Conservation (phyloP, 345 rosid genomes). For the Heritiera littoralis region DNA sequence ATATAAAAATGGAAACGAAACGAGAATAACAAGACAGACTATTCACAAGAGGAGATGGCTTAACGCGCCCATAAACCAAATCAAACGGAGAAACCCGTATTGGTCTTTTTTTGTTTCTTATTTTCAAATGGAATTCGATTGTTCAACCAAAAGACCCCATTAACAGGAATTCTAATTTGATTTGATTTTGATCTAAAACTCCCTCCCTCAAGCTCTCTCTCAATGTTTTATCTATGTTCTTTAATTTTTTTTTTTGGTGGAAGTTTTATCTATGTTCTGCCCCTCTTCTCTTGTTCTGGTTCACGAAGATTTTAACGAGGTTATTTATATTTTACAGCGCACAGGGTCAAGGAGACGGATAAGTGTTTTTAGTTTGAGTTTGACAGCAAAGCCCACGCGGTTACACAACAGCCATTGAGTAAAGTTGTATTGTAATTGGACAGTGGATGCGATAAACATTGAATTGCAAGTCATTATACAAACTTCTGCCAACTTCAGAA, state of each 20-base stretch:
- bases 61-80: neutral
- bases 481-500: too few relatives aligned
- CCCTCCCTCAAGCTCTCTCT: neutral
- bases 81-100: neutral
- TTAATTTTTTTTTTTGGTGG: too few relatives aligned
- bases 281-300: neutral
- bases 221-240: neutral
- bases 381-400: too few relatives aligned
- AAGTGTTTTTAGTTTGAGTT: too few relatives aligned
- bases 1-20: neutral
- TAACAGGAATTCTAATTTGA: constrained; percentile 7
- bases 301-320: neutral
- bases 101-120: neutral
- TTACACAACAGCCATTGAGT: too few relatives aligned
- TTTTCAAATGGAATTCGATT: neutral
- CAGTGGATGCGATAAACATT: too few relatives aligned
- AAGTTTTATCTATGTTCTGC: neutral
- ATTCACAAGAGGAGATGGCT: too few relatives aligned
- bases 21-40: neutral
- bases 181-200: neutral
- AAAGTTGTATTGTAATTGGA: too few relatives aligned
- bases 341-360: neutral
- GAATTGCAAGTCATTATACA: too few relatives aligned
- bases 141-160: neutral
- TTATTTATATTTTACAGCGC: neutral